These are phyloP conservation scores for Leccinum broughii DNA, from an alignment of 768 basidiomycete genomes.

Conservation along the genomic window DNA sequence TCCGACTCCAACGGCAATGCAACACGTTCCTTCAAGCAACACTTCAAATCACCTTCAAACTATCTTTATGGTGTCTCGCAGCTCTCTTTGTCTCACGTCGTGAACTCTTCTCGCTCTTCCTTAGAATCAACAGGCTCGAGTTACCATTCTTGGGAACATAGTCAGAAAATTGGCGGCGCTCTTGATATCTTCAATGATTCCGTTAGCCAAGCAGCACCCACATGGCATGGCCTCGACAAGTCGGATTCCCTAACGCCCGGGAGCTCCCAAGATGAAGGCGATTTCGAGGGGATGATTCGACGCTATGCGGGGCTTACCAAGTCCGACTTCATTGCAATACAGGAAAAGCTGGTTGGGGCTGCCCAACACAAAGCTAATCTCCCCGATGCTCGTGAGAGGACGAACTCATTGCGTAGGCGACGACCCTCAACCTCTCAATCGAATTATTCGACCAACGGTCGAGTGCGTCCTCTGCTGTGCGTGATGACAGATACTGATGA, in stretches of 20 bases:
- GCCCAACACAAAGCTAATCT: constrained; percentile 56
- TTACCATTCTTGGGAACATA: constrained; percentile 78
- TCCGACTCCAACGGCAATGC: constrained; percentile 40
- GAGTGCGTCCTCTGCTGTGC: constrained; percentile 33
- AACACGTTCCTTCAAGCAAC: constrained; percentile 56
- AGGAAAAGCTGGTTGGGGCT: constrained; percentile 71
- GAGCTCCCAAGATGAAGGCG: constrained; percentile 53
- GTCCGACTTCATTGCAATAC: constrained; percentile 68
- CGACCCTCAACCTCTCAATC: constrained; percentile 85
- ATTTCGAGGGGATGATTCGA: constrained; percentile 67
- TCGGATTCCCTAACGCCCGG: constrained; percentile 49
- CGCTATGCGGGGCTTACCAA: constrained; percentile 69
- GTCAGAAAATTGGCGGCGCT: constrained; percentile 51
- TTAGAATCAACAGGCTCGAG: constrained; percentile 81
- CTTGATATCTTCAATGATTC: constrained; percentile 53
- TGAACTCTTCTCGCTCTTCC: constrained; percentile 77
- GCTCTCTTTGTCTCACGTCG: constrained; percentile 67
- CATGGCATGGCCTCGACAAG: constrained; percentile 69
- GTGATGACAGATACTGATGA: constrained; percentile 9
- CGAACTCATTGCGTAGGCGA: constrained; percentile 70
- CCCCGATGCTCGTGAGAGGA: constrained; percentile 60
- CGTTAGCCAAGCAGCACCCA: constrained; percentile 46
- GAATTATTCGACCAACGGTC: constrained; percentile 61
- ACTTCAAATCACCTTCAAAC: constrained; percentile 47
- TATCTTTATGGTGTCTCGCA: constrained; percentile 53